These are phyloP conservation scores for Bombardia bombarda DNA, from an alignment of 495 filamentous ascomycete genomes.

Conservation along the genomic window DNA sequence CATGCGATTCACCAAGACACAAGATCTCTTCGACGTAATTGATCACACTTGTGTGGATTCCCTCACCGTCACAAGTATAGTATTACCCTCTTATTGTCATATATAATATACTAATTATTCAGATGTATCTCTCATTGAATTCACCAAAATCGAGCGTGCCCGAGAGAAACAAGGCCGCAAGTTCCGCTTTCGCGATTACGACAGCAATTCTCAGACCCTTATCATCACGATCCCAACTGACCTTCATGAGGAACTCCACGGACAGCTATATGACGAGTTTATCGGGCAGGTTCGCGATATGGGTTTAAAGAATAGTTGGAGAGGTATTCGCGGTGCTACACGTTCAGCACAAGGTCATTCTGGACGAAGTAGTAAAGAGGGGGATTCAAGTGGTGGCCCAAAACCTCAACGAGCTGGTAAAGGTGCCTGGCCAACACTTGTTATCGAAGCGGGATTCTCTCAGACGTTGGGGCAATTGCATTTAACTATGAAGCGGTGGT, in stretches of 20 bases:
- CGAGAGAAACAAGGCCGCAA: constrained; percentile 9
- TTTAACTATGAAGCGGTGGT: constrained; percentile 23
- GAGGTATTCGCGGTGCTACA: constrained; percentile 2
- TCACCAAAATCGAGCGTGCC: constrained; percentile 11
- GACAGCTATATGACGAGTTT: constrained; percentile 2
- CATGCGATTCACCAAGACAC: background rate
- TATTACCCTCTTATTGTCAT: constrained; percentile 5
- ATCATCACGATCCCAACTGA: constrained; percentile 12
- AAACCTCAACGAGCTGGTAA: constrained; percentile 8
- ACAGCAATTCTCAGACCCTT: constrained; percentile 6
- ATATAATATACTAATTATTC: constrained; percentile 9
- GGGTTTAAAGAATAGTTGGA: constrained; percentile 3
- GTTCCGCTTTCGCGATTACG: constrained; percentile 15
- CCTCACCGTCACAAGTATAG: constrained; percentile 5
- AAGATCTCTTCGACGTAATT: constrained; percentile 2
- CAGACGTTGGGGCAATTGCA: constrained; percentile 16
- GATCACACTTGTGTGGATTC: constrained; percentile 4
- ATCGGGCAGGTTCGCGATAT: constrained; percentile 4
- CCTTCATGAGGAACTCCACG: constrained; percentile 14
- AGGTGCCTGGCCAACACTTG: constrained; percentile 23
- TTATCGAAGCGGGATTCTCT: constrained; percentile 24
- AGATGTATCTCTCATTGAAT: constrained; percentile 8
- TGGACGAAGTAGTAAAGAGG: constrained; percentile 10
- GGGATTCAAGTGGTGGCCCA: constrained; percentile 18
- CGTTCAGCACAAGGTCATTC: constrained; percentile 6